Conservation (phyloP, 768 basidiomycete genomes). For the Austroboletus festivus region DNA sequence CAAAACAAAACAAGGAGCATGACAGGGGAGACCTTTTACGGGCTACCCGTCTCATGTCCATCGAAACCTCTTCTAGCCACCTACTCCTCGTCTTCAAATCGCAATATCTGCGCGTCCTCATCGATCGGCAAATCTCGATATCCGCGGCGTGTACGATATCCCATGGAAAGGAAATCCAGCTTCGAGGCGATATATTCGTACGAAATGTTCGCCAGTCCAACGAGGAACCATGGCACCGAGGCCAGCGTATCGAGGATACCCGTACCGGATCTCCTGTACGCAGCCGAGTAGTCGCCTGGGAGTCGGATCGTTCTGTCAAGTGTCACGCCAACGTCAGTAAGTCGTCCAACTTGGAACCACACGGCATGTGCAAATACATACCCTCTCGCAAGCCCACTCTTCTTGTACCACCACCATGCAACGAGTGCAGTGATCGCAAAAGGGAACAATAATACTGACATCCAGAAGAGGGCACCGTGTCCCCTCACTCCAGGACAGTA, state of each 20-base stretch:
- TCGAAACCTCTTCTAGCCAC: background rate
- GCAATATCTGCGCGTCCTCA: conserved; percentile 83
- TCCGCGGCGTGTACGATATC: conserved; percentile 54
- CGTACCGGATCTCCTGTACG: conserved; percentile 39
- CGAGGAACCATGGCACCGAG: conserved; percentile 85
- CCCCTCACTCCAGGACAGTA: conserved; percentile 77
- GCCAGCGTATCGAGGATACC: conserved; percentile 69
- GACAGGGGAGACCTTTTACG: too few species aligned
- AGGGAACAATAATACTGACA: conserved; percentile 69
- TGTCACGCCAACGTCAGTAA: conserved; percentile 6
- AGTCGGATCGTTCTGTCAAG: conserved; percentile 67
- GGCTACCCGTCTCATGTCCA: too few species aligned
- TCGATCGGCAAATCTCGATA: conserved; percentile 79
- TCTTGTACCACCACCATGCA: conserved; percentile 79
- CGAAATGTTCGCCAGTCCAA: conserved; percentile 74
- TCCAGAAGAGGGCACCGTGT: conserved; percentile 82
- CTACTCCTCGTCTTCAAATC: conserved; percentile 76
- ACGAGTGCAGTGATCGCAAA: conserved; percentile 73
- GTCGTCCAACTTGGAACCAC: background rate
- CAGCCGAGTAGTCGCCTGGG: conserved; percentile 44
- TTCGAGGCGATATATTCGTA: conserved; percentile 60
- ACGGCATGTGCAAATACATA: conserved; percentile 36
- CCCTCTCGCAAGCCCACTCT: conserved; percentile 73
- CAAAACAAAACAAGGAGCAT: too few species aligned
- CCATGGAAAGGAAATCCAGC: conserved; percentile 36